A percentile compares a stretch with the other conserved stretches of the same genome.
Evolutionary conservation across 352 stramenopile species (phyloP).

Genomic region (Phytophthora brassicae): DNA sequence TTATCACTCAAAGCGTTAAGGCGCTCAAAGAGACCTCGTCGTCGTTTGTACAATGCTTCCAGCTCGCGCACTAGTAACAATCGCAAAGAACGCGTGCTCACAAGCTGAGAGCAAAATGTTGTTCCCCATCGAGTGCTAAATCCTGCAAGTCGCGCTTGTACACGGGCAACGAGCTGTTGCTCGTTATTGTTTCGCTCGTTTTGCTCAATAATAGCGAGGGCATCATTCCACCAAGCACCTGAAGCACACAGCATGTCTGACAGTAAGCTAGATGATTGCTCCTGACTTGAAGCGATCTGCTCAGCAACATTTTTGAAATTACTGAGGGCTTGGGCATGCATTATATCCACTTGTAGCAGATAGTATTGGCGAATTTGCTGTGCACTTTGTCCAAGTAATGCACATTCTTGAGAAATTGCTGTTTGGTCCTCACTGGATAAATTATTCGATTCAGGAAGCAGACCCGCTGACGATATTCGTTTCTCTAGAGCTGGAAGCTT

Average conservation of each 20-base stretch:
- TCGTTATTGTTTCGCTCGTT: conserved; percentile 18
- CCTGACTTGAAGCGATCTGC: conserved; percentile 11
- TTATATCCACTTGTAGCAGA: conserved; percentile 42
- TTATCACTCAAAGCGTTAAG: conserved; percentile 44
- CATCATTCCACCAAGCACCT: conserved; percentile 52
- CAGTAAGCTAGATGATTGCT: neutral
- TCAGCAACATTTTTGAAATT: conserved; percentile 21
- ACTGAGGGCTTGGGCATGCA: conserved; percentile 25
- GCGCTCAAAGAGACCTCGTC: conserved; percentile 31
- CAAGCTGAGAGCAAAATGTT: conserved; percentile 49
- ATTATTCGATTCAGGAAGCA: conserved; percentile 2
- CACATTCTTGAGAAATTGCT: conserved; percentile 42
- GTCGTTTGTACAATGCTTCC: conserved; percentile 38
- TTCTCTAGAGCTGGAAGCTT: conserved; percentile 34
- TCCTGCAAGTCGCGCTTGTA: conserved; percentile 47
- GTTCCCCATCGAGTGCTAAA: conserved; percentile 50
- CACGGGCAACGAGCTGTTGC: conserved; percentile 36
- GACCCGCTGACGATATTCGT: conserved; percentile 24
- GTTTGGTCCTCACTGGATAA: neutral
- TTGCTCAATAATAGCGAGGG: conserved; percentile 38
- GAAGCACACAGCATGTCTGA: conserved; percentile 38
- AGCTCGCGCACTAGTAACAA: conserved; percentile 59
- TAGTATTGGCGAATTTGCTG: conserved; percentile 45
- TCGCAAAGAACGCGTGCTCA: conserved; percentile 44
- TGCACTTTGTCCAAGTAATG: conserved; percentile 33